These are phyloP conservation scores for Monosporascus sp. DNA, from an alignment of 2,329 filamentous ascomycete species.

Conservation along the genomic window DNA sequence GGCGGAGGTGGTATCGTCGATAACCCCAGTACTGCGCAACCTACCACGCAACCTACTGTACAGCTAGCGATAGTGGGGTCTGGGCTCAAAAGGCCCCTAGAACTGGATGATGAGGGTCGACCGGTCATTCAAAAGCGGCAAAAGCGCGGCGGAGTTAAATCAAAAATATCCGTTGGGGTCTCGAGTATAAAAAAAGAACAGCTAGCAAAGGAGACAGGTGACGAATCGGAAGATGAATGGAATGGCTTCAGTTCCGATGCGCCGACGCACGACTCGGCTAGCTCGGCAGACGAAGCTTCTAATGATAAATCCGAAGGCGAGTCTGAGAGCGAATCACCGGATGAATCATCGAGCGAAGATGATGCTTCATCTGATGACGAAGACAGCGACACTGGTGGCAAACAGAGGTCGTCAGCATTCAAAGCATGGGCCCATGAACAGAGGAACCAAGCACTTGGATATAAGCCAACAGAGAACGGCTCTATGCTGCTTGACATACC, in stretches of 20 bases:
- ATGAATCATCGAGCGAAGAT: constrained; percentile 24
- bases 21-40: not conserved
- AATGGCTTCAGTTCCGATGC: constrained; percentile 53
- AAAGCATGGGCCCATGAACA: constrained; percentile 89
- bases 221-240: constrained; percentile 48
- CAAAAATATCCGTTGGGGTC: constrained; percentile 44
- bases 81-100: constrained; percentile 82
- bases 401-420: constrained; percentile 61
- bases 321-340: constrained; percentile 21
- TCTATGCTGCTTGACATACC: constrained; percentile 45
- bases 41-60: constrained; percentile 3
- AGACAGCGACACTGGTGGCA: constrained; percentile 26
- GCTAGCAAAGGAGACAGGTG: constrained; percentile 5
- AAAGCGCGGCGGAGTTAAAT: constrained; percentile 58
- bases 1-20: not conserved
- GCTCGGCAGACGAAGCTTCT: constrained; percentile 14
- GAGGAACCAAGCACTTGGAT: constrained; percentile 77
- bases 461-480: constrained; percentile 40
- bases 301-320: constrained; percentile 3
- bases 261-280: constrained; percentile 16
- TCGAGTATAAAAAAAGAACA: constrained; percentile 15
- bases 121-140: constrained; percentile 82
- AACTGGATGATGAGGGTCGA: constrained; percentile 70
- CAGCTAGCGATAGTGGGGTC: constrained; percentile 48
- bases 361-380: constrained; percentile 28